phyloP scores from a whole-genome alignment of 768 basidiomycete genomes.

The Podaxis sp. region DNA sequence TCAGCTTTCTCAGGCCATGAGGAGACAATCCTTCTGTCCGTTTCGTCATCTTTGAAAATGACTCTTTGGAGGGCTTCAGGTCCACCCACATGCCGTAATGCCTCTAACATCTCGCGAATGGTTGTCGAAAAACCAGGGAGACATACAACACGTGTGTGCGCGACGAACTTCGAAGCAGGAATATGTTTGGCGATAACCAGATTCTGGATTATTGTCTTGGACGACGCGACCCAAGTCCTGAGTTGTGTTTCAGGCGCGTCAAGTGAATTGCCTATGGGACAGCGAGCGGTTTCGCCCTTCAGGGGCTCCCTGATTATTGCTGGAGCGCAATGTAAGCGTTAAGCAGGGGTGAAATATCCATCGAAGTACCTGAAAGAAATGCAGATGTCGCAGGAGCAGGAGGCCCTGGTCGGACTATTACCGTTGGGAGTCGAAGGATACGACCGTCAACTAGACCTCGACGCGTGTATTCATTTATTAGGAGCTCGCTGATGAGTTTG shows the following conservation, averaged over 20 bases:
- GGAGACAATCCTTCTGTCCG: slow-evolving; percentile 41
- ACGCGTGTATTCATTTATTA: slow-evolving; percentile 61
- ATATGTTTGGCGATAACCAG: slow-evolving; percentile 49
- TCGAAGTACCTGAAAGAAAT: slow-evolving; percentile 51
- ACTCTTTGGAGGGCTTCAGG: slow-evolving; percentile 45
- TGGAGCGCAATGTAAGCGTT: slow-evolving; percentile 16
- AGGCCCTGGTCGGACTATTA: slow-evolving; percentile 54
- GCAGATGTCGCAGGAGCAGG: slow-evolving; percentile 56
- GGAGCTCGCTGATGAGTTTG: slow-evolving; percentile 54
- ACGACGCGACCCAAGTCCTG: slow-evolving; percentile 50
- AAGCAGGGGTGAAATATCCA: neutral
- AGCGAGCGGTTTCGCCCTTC: slow-evolving; percentile 45
- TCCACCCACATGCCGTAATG: slow-evolving; percentile 53
- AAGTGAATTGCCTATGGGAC: slow-evolving; percentile 51
- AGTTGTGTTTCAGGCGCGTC: slow-evolving; percentile 45
- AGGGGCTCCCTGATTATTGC: slow-evolving; percentile 60
- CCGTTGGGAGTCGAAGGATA: slow-evolving; percentile 59
- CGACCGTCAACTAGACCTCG: slow-evolving; percentile 59
- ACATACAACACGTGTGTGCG: slow-evolving; percentile 54
- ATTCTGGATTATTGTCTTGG: slow-evolving; percentile 53
- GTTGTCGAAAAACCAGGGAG: slow-evolving; percentile 61
- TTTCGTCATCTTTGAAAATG: slow-evolving; percentile 44
- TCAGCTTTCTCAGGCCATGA: slow-evolving; percentile 51
- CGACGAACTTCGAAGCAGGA: slow-evolving; percentile 37
- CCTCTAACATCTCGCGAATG: slow-evolving; percentile 52